A percentile compares a stretch with the other conserved stretches of the same genome.
phyloP scores from a whole-genome alignment of 2,329 filamentous ascomycete genomes.

The Penicillium sp. region DNA sequence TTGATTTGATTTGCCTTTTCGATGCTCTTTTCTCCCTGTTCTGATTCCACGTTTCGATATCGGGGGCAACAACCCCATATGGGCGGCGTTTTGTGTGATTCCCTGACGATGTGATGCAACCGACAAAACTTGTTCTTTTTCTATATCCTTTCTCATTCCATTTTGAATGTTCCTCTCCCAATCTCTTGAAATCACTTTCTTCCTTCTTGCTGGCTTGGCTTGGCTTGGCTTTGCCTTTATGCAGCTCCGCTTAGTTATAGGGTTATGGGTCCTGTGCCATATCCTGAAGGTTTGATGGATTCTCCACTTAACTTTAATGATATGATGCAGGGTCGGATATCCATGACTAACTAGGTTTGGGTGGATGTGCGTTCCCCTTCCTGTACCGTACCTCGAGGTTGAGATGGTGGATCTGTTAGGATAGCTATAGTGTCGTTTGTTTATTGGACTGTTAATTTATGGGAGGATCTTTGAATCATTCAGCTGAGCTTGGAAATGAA shows the following conservation, averaged over 20 bases:
- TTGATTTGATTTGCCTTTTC: conserved; percentile 6
- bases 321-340: background rate
- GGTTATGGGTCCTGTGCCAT: background rate
- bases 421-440: background rate
- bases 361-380: background rate
- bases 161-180: background rate
- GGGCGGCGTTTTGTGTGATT: conserved; percentile 24
- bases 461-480: background rate
- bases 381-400: background rate
- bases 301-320: conserved; percentile 2
- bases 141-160: conserved; percentile 1
- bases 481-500: background rate
- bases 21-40: background rate
- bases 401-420: background rate
- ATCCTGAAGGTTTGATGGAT: background rate
- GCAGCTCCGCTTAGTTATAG: background rate
- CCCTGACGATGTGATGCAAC: conserved; percentile 24
- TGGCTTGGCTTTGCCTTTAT: background rate
- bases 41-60: conserved; percentile 9
- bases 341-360: background rate
- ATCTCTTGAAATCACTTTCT: no score
- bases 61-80: background rate
- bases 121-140: conserved; percentile 12
- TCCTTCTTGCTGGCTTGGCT: background rate
- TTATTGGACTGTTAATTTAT: background rate